Base-by-base conservation (phyloP, 192 early-diverging fungal species). In the Chytriomyces sp. region DNA sequence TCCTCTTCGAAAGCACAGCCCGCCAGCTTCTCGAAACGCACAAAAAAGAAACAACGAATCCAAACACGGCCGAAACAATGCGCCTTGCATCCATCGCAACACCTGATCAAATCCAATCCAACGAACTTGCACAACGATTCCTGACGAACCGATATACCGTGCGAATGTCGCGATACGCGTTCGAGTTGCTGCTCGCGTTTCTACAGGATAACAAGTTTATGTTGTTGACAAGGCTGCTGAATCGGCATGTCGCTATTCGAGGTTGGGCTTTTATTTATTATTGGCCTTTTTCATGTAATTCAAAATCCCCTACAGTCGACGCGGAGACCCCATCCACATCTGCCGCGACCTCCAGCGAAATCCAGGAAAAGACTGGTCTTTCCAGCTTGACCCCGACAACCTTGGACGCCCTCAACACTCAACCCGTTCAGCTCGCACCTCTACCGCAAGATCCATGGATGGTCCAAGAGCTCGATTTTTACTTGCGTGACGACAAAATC, bases 161-260 rank as follows among this genome's bases (percentile, higher is more conserved):
- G 24, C 87, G 87, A 7, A 93, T 99, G 92, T 91, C 93, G 57
- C 84, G 90, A 11, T 95, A 94, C 13, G 92, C 95, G 0, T 94
- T 93, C 75, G 94, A 95, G 81, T 89, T 99, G 23, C 88, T 98
- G 65, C 78, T 98, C 63, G 88, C 91, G 67, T 98, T 94, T 79
- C 81, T 99, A 75, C 94, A 97, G 62, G 96, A 98, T 74, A 95
- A 95, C 85, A 91, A 93, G 64, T 93, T 92, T 64, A 93, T 93
- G 78, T 82, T 96, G 50, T 73, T 99, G 57, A 89, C 97, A 76
- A 86, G 95, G 78, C 89, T 98, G 28, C 90, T 97, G 53, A 97
- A 99, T 80, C 94, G 97, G 82, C 90, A 97, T 68, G 64, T 98
- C 26, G 91, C 92, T 69, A 96, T 99, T 35, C 82, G 90, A 77